Base-by-base conservation (phyloP, 2,329 filamentous ascomycete species). In the Penicillium capsulatum region DNA sequence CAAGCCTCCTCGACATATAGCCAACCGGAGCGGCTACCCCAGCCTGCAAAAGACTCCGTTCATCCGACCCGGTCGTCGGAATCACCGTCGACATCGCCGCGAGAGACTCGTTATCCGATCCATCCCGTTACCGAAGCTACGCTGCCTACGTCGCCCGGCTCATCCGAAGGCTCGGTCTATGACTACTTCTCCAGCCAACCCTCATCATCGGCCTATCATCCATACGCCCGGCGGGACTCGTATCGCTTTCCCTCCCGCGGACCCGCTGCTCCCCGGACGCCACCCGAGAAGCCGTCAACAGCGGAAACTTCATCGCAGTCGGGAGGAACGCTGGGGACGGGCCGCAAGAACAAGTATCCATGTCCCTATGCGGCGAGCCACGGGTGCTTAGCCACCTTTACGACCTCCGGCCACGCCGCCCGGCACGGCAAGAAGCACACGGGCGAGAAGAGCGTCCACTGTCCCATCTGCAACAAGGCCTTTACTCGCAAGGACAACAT, bases 401-500 rank as follows among this genome's bases (percentile, higher is more conserved):
- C 80, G 36, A 83, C 79, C 4, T 83, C 80, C 0, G 79, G 79
- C 35, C 79, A 83, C 54, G 79, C 79, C 5, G 79, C 79, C n/a
- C 75, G 79, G 14, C 79, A 83, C 53, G 79, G 79, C 17, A 83
- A 83, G 64, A 82, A 81, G 63, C 79, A 83, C 64, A 83, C 80
- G 0, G 80, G 80, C 39, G 80, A 81, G 63, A 83, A 83, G 60
- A 79, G 80, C 44, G 78, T 81, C n/a, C 74, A 78, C 53, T 83
- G 79, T 55, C 79, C 79, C 0, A 76, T 81, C 45, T 83, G 79
- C 68, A 77, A 79, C 66, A 83, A 83, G 61, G 79, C 78, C 9
- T 83, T 83, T 56, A 82, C 79, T 9, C 75, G 79, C 47, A 83
- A 83, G 55, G 79, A 83, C 65, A 83, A 83, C 61, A 83, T 83